A percentile compares a stretch with the other conserved stretches of the same genome.
Evolutionary conservation across 805 yeast genomes (phyloP).

Genomic region (Saturnispora silvae): DNA sequence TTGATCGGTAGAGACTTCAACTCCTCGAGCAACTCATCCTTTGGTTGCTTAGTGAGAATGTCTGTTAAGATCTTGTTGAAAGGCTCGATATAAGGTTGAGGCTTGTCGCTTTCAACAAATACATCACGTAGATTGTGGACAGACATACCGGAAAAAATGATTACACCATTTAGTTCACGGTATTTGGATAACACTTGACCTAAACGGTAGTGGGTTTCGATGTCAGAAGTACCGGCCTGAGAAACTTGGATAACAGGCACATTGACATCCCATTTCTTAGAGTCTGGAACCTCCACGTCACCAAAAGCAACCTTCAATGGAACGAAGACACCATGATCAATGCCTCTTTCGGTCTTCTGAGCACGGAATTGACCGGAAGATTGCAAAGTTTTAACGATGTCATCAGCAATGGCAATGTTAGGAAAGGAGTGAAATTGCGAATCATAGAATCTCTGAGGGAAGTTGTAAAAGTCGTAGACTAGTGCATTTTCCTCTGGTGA

Average conservation of each 20-base stretch:
- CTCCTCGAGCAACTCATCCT: conserved; percentile 24
- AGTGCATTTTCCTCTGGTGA: conserved; percentile 36
- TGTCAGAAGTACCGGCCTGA: conserved; percentile 31
- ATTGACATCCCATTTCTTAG: conserved; percentile 33
- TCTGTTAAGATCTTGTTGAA: conserved; percentile 39
- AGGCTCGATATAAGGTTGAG: conserved; percentile 38
- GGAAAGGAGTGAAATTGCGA: conserved; percentile 49
- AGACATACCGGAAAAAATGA: conserved; percentile 67
- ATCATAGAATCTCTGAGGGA: conserved; percentile 53
- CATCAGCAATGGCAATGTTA: conserved; percentile 32
- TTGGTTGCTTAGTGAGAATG: conserved; percentile 26
- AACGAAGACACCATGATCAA: conserved; percentile 82
- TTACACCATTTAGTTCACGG: conserved; percentile 40
- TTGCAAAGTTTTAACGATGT: conserved; percentile 32
- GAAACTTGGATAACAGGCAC: conserved; percentile 43
- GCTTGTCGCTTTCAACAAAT: conserved; percentile 14
- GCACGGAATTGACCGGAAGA: conserved; percentile 33
- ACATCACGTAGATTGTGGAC: conserved; percentile 64
- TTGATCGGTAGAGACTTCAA: conserved; percentile 27
- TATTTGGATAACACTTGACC: conserved; percentile 46
- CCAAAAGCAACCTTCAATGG: conserved; percentile 66
- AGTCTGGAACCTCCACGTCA: conserved; percentile 25
- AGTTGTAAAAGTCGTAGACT: conserved; percentile 68
- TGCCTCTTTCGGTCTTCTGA: conserved; percentile 43
- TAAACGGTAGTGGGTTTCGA: conserved; percentile 36